Conservation (phyloP, 75 land plant species). For the Cupressus sempervirens region DNA sequence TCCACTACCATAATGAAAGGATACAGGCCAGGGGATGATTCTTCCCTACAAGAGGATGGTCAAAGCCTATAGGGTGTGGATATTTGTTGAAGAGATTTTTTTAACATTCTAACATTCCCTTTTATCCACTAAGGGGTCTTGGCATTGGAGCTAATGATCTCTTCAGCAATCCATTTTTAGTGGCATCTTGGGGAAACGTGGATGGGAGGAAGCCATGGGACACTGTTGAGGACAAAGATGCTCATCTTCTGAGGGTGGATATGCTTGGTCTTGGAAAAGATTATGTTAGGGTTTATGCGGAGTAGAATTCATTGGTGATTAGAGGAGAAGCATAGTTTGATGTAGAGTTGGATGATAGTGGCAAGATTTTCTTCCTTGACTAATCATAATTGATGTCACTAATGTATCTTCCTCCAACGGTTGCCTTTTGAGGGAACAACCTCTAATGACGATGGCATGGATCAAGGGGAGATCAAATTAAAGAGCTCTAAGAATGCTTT, state of each 20-base stretch:
- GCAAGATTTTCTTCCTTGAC: too few relatives aligned
- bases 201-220: conserved; percentile 38
- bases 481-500: too few relatives aligned
- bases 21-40: conserved; percentile 3
- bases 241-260: conserved; percentile 37
- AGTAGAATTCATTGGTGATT: conserved; percentile 44
- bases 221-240: conserved; percentile 32
- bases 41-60: not conserved
- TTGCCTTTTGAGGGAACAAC: too few relatives aligned
- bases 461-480: too few relatives aligned
- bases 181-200: conserved; percentile 6
- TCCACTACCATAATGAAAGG: not conserved
- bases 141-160: conserved; percentile 47
- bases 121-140: conserved; percentile 33
- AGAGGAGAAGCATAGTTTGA: conserved; percentile 26
- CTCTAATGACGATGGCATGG: too few relatives aligned
- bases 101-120: conserved; percentile 19
- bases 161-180: conserved; percentile 30
- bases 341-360: conserved; percentile 16
- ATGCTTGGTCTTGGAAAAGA: conserved; percentile 61
- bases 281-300: conserved; percentile 40
- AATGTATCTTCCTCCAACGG: too few relatives aligned
- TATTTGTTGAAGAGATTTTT: not conserved
- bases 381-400: too few relatives aligned
- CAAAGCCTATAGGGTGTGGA: not conserved